Conservation (phyloP, 345 rosid genomes). For the Eucalyptus virginea region DNA sequence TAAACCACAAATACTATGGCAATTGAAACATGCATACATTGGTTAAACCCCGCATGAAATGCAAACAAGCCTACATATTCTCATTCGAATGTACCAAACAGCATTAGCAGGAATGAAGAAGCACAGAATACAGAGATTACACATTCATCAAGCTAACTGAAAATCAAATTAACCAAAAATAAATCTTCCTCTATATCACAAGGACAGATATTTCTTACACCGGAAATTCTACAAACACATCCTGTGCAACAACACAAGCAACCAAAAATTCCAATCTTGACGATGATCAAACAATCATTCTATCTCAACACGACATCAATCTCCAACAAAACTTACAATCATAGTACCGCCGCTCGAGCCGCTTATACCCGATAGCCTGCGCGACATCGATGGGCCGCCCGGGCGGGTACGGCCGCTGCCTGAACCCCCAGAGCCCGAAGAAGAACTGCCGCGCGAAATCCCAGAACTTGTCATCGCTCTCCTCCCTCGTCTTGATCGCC, state of each 20-base stretch:
- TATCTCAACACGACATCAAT: background rate
- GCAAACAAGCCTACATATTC: background rate
- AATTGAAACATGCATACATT: background rate
- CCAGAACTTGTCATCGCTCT: conserved; percentile 92
- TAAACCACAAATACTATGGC: background rate
- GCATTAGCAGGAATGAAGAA: background rate
- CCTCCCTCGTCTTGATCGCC: conserved; percentile 51
- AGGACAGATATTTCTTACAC: background rate
- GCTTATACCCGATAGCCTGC: conserved; percentile 86
- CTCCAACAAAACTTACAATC: conserved; percentile 43
- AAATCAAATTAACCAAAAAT: background rate
- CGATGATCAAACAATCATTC: background rate
- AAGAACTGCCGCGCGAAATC: conserved; percentile 75
- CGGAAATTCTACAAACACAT: background rate
- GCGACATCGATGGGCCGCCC: conserved; percentile 80
- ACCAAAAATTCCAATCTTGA: background rate
- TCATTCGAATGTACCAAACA: background rate
- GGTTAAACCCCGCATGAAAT: background rate
- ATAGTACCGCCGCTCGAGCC: conserved; percentile 75
- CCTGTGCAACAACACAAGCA: background rate
- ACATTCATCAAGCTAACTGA: background rate
- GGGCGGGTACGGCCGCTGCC: conserved; percentile 81
- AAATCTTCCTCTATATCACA: background rate
- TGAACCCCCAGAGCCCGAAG: conserved; percentile 88
- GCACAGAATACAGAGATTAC: background rate